Evolutionary conservation across 2,329 filamentous ascomycete species (phyloP).

Genomic region (Escovopsis sp.): DNA sequence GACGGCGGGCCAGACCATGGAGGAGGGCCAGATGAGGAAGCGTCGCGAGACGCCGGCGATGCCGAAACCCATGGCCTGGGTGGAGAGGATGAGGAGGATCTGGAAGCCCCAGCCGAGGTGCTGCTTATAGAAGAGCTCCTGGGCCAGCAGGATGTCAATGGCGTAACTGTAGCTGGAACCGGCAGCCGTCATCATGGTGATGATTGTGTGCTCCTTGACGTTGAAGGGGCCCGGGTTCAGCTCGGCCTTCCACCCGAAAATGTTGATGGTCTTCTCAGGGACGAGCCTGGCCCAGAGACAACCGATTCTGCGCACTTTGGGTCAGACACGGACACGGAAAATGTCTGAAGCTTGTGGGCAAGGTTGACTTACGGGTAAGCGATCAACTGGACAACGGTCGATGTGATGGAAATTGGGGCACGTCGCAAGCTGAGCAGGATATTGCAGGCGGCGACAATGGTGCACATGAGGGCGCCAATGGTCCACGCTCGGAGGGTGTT

Average conservation of each 20-base stretch:
- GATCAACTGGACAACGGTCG: conserved; percentile 40
- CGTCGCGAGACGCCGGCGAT: conserved; percentile 44
- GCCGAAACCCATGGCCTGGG: conserved; percentile 49
- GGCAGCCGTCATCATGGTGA: conserved; percentile 30
- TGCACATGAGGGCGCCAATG: conserved; percentile 42
- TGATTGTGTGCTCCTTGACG: conserved; percentile 34
- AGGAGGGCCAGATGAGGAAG: conserved; percentile 45
- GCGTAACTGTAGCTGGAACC: conserved; percentile 20
- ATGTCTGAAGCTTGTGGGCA: background rate
- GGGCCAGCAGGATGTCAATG: conserved; percentile 27
- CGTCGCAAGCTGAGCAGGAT: conserved; percentile 35
- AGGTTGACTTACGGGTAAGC: conserved; percentile 29
- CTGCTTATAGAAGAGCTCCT: conserved; percentile 35
- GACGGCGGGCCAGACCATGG: conserved; percentile 50
- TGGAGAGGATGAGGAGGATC: conserved; percentile 43
- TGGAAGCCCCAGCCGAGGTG: conserved; percentile 42
- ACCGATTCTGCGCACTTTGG: conserved; percentile 11
- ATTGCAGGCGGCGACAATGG: conserved; percentile 41
- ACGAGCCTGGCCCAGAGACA: conserved; percentile 18
- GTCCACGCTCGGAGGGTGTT: conserved; percentile 47
- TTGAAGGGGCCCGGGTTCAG: conserved; percentile 29
- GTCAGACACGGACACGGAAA: too few relatives aligned
- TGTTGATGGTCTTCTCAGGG: conserved; percentile 15
- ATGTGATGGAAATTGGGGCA: conserved; percentile 35
- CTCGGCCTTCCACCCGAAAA: conserved; percentile 19